Conservation (phyloP, 306 rosid species). For the Argentina anserina region DNA sequence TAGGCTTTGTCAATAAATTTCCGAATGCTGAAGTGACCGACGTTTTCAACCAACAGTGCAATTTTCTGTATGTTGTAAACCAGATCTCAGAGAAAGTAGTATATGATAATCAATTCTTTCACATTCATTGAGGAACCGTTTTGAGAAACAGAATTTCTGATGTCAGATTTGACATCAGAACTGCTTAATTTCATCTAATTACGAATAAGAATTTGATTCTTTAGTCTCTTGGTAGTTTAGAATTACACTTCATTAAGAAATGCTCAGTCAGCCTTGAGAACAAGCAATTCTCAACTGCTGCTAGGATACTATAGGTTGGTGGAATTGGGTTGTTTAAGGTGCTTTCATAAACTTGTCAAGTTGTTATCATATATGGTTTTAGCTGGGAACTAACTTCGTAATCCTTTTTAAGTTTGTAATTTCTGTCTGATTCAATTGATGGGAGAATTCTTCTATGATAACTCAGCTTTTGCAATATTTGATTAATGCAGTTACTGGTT, state of each 20-base stretch:
- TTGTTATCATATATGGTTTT: too few species aligned
- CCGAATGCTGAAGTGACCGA: not conserved
- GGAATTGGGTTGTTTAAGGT: not conserved
- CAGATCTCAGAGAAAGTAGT: not conserved
- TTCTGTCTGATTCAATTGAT: not conserved
- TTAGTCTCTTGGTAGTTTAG: not conserved
- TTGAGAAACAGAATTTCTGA: not conserved
- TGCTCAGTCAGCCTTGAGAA: not conserved
- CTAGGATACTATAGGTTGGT: not conserved
- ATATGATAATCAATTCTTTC: not conserved
- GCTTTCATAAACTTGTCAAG: not conserved
- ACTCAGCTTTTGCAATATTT: not conserved
- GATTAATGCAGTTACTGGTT: conserved; percentile 26
- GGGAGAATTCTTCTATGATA: not conserved
- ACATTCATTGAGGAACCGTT: not conserved
- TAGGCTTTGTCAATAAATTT: not conserved
- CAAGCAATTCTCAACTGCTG: not conserved
- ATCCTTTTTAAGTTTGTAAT: not conserved
- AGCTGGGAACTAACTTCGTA: too few species aligned
- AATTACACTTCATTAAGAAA: not conserved
- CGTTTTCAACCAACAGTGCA: not conserved
- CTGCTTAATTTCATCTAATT: not conserved
- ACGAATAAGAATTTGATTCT: not conserved
- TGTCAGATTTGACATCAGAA: not conserved
- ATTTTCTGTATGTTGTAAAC: not conserved